Base-by-base conservation (phyloP, 495 filamentous ascomycete genomes). In the Xylaria scruposa region DNA sequence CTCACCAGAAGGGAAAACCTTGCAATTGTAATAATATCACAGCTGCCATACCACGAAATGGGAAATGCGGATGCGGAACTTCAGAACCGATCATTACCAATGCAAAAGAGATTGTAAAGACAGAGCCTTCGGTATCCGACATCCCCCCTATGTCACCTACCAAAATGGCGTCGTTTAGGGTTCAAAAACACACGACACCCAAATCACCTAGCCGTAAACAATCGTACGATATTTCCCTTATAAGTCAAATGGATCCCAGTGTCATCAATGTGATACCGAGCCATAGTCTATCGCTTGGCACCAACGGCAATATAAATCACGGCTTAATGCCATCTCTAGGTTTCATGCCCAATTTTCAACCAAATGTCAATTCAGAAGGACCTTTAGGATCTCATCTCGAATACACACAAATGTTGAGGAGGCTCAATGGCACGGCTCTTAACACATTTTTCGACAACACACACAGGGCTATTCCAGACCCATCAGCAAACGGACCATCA, bases 1-100 rank as follows among this genome's bases (percentile, higher is more conserved):
- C 92, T 59, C 93, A 95, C 79, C 88, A 89, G 3, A 87, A 87
- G 64, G 88, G 88, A 6, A 85, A 85, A 24, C 69, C 78, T 26
- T 89, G 87, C 71, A 78, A 76, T 19, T 88, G 86, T 68, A 81
- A 83, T 13, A 68, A 70, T 33, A 83, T 89, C 17, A 87, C 84
- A 60, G 85, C 85, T 29, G 87, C 86, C 15, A 85, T 89, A 61
- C 86, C 87, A 2, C 80, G 83, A 70, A 84, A 82, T 71, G 82
- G 84, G 38, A 80, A 83, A 53, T 89, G 86, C 62, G 77, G 71
- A n/a, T 88, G 87, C 68, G 81, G 79, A 54, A 72, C 70, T 24
- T 51, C 72, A 40, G 51, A 65, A 17, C 44, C 29, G 31, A 78
- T 65, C 36, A 56, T 62, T 4, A 73, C 71, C 49, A 56, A 70